Conservation (phyloP, 306 rosid genomes). For the Coriaria nepalensis region DNA sequence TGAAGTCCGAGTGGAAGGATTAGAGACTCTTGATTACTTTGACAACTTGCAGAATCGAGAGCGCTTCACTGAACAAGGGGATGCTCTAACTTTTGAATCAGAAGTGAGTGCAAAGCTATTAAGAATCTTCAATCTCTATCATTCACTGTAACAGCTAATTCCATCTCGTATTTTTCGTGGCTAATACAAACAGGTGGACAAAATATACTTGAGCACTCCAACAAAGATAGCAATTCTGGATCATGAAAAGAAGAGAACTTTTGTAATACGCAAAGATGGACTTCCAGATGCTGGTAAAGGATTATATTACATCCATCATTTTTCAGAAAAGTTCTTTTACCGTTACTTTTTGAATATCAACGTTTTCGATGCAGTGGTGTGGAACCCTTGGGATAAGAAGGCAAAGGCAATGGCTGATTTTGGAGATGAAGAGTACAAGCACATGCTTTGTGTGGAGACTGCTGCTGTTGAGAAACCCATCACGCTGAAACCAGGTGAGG, state of each 20-base stretch:
- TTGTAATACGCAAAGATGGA: slow-evolving; percentile 56
- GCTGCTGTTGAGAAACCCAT: slow-evolving; percentile 53
- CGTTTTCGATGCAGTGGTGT: slow-evolving; percentile 32
- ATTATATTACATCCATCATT: background rate
- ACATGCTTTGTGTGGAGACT: slow-evolving; percentile 60
- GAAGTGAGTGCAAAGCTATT: slow-evolving; percentile 26
- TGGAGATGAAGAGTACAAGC: slow-evolving; percentile 49
- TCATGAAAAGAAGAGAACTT: slow-evolving; percentile 70
- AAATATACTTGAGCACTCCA: slow-evolving; percentile 52
- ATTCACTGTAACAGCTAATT: no score
- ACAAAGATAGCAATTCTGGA: slow-evolving; percentile 71
- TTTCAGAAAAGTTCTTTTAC: background rate
- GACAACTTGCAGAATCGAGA: slow-evolving; percentile 58
- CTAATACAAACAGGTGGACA: slow-evolving; percentile 41
- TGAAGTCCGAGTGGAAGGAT: slow-evolving; percentile 77
- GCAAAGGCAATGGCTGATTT: slow-evolving; percentile 53
- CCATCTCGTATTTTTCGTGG: slow-evolving; percentile 4
- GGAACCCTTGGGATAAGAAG: slow-evolving; percentile 90
- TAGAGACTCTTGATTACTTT: slow-evolving; percentile 74
- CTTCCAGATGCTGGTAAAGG: slow-evolving; percentile 78
- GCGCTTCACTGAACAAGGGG: slow-evolving; percentile 71
- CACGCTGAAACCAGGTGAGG: slow-evolving; percentile 71
- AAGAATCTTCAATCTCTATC: no score
- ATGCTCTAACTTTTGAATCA: slow-evolving; percentile 58
- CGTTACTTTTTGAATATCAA: slow-evolving; percentile 2